Conservation (phyloP, 2,329 filamentous ascomycete species). For the Erysiphe pulchra region DNA sequence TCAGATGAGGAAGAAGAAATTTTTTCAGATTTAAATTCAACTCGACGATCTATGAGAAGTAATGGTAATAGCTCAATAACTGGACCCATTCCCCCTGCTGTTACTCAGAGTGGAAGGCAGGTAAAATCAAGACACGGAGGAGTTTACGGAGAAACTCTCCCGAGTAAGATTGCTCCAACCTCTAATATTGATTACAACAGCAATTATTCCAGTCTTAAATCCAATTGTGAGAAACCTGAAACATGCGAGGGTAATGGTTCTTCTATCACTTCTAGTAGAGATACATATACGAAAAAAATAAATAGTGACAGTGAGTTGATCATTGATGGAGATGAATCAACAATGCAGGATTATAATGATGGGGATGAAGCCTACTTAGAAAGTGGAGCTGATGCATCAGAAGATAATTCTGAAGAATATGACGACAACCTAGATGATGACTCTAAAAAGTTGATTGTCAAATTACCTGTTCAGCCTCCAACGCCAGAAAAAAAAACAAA, state of each 20-base stretch:
- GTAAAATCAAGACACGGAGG: constrained; percentile 36
- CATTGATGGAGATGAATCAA: constrained; percentile 39
- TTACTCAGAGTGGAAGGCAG: constrained; percentile 71
- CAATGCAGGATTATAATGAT: constrained; percentile 50
- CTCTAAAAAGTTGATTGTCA: constrained; percentile 44
- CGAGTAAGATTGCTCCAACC: constrained; percentile 15
- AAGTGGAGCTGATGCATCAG: constrained; percentile 28
- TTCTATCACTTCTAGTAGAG: constrained; percentile 2
- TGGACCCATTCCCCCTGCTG: constrained; percentile 34
- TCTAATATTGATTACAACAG: constrained; percentile 16
- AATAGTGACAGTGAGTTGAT: constrained; percentile 20
- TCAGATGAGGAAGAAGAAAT: constrained; percentile 63
- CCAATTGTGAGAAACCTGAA: constrained; percentile 12
- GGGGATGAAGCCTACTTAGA: constrained; percentile 37
- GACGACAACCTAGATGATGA: constrained; percentile 22
- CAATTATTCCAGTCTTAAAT: constrained; percentile 19
- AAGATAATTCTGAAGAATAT: constrained; percentile 19
- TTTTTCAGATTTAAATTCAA: constrained; percentile 31
- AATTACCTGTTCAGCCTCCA: constrained; percentile 26
- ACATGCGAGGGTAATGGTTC: neutral
- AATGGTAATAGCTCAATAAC: constrained; percentile 48
- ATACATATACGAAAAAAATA: constrained; percentile 19
- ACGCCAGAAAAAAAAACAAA: constrained; percentile 11
- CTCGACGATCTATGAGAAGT: constrained; percentile 46
- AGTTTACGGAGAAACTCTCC: constrained; percentile 26